phyloP scores from a whole-genome alignment of 352 stramenopile genomes.

The Pythium aristosporum region DNA sequence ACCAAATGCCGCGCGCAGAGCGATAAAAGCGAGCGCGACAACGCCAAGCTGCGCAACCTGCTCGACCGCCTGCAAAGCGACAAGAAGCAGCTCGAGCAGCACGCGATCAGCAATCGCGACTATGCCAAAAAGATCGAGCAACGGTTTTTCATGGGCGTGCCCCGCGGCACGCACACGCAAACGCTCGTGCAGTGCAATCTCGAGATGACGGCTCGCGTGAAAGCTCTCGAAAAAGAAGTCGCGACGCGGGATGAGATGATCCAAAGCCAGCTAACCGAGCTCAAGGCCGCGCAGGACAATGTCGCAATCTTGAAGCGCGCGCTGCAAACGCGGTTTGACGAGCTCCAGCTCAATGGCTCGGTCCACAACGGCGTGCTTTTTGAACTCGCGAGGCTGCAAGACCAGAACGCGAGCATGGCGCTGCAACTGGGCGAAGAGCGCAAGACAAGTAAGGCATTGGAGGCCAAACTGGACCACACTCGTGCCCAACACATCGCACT shows the following conservation, averaged over 20 bases:
- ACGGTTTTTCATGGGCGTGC: constrained; percentile 71
- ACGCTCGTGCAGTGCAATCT: constrained; percentile 66
- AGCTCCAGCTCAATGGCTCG: constrained; percentile 64
- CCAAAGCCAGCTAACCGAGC: constrained; percentile 28
- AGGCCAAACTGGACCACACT: constrained; percentile 31
- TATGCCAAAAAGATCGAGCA: constrained; percentile 87
- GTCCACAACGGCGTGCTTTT: constrained; percentile 75
- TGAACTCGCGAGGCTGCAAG: constrained; percentile 71
- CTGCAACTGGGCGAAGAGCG: constrained; percentile 64
- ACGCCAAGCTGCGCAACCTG: constrained; percentile 60
- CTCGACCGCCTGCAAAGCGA: constrained; percentile 74
- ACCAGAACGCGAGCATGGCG: constrained; percentile 57
- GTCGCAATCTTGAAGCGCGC: constrained; percentile 70
- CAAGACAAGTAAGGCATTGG: constrained; percentile 34
- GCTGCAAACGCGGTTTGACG: constrained; percentile 66
- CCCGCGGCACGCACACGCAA: constrained; percentile 46
- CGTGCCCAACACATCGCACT: constrained; percentile 39
- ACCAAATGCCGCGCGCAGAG: constrained; percentile 33
- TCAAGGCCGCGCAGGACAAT: constrained; percentile 48
- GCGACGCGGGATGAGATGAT: constrained; percentile 26
- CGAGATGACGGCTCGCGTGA: constrained; percentile 47
- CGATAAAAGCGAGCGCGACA: constrained; percentile 58
- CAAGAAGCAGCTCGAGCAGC: constrained; percentile 72
- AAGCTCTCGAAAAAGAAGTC: constrained; percentile 37
- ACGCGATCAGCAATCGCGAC: constrained; percentile 80